Base-by-base conservation (phyloP, 768 basidiomycete species). In the Xanthoconium purpureum region DNA sequence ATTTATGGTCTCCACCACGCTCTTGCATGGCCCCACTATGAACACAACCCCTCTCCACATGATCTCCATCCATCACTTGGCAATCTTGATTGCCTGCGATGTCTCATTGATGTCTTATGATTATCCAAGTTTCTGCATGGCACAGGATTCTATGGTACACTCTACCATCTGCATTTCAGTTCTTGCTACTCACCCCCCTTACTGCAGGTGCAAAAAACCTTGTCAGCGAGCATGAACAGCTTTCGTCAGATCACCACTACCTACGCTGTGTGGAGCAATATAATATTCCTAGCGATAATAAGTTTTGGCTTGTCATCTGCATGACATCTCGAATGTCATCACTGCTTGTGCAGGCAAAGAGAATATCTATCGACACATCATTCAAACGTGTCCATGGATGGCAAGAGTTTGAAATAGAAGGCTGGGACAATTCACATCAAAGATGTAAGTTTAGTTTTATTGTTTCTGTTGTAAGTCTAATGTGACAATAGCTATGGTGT, bases 61-160 rank as follows among this genome's bases (percentile, higher is more conserved):
- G 38, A 58, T 13, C 52, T 58, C 8, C 44, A 58, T n/a, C 57
- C 57, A 13, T 58, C 48, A 12, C 33, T 39, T 8, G 28, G 18
- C 15, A 54, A 55, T 6, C 48, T 50, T 0, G 36, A 55, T 38
- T 29, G 50, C n/a, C 6, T 50, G 5, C 8, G 18, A 9, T 4
- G 4, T 24, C 4, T 24, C 24, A 24, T 24, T 4, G 4, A 24
- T 4, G 4, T 24, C 4, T 24, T 24, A 24, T 4, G n/a, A n/a
- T n/a, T n/a, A n/a, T n/a, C n/a, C 32, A 33, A 33, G 11, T 35
- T 35, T 35, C 33, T 5, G 12, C 12, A 35, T 35, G 33, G 33
- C 2, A 35, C 33, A 3, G 33, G 33, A 9, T 35, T 35, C 33
- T 2, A 35, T 3, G 33, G 33, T 35, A 35, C 11, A 11, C 11